Evolutionary conservation across 2,329 filamentous ascomycete species (phyloP).

Genomic region (Clarireedia sp.): DNA sequence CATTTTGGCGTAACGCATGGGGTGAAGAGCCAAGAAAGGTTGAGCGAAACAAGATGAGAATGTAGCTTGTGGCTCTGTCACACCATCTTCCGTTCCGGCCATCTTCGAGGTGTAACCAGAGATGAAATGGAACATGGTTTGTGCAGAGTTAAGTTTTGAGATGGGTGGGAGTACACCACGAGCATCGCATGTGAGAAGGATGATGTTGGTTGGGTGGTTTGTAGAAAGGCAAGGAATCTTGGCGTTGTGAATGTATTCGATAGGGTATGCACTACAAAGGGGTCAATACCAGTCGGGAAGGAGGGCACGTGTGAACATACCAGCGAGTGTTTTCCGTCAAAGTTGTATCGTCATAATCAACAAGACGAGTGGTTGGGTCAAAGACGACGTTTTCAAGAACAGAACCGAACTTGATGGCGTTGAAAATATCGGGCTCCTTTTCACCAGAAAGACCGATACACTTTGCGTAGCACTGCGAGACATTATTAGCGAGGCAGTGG

Average conservation of each 20-base stretch:
- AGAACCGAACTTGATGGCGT: constrained; percentile 92
- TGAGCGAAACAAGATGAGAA: constrained; percentile 99
- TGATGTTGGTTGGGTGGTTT: constrained; percentile 92
- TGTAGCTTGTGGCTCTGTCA: constrained; percentile 94
- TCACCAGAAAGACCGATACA: constrained; percentile 93
- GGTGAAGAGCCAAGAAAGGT: constrained; percentile 96
- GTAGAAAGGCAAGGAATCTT: constrained; percentile 92
- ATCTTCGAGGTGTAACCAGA: constrained; percentile 99
- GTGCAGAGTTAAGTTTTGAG: constrained; percentile 86
- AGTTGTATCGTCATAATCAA: constrained; percentile 92
- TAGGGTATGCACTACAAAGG: constrained; percentile 69
- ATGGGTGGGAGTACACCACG: constrained; percentile 96
- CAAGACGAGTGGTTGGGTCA: constrained; percentile 76
- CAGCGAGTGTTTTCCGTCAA: constrained; percentile 98
- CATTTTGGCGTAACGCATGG: constrained; percentile 99
- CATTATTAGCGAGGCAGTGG: constrained; percentile 8
- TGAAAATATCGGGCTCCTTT: constrained; percentile 98
- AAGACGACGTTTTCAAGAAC: constrained; percentile 99
- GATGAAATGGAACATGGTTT: constrained; percentile 99
- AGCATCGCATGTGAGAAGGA: constrained; percentile 95
- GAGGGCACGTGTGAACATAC: neutral
- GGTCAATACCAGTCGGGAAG: neutral
- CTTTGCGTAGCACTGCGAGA: constrained; percentile 79
- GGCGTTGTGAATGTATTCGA: constrained; percentile 97
- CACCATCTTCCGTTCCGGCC: constrained; percentile 95